These are phyloP conservation scores for Farysia itapuensis DNA, from an alignment of 1,284 basidiomycete species.

Conservation along the genomic window DNA sequence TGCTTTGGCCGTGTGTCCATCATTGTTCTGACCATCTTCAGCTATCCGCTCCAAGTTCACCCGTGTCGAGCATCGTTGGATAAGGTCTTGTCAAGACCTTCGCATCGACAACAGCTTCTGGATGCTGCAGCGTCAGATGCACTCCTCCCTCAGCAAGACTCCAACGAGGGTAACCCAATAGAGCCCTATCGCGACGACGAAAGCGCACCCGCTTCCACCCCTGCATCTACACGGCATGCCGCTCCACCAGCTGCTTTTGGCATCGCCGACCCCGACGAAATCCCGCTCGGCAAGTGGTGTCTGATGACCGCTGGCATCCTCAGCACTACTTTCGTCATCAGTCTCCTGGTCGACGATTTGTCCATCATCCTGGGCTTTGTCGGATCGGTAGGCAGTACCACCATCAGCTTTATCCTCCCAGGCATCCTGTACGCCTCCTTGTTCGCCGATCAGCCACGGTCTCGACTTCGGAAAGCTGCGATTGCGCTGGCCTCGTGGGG, in stretches of 20 bases:
- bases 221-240: neutral
- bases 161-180: slow-evolving; percentile 9
- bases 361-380: slow-evolving; percentile 74
- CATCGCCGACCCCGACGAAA: slow-evolving; percentile 12
- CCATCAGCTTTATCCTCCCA: slow-evolving; percentile 91
- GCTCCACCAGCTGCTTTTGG: neutral
- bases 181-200: slow-evolving; percentile 23
- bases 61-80: slow-evolving; percentile 91
- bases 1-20: slow-evolving; percentile 91
- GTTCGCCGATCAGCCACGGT: slow-evolving; percentile 24
- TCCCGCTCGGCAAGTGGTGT: slow-evolving; percentile 35
- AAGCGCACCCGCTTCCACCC: slow-evolving; percentile 1
- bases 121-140: slow-evolving; percentile 24
- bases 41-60: slow-evolving; percentile 69
- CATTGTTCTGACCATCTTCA: slow-evolving; percentile 70
- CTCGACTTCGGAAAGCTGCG: slow-evolving; percentile 21
- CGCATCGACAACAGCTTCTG: slow-evolving; percentile 21
- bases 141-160: neutral
- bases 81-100: slow-evolving; percentile 70
- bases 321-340: slow-evolving; percentile 44
- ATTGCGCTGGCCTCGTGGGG: slow-evolving; percentile 37
- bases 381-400: slow-evolving; percentile 93
- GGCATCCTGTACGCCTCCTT: slow-evolving; percentile 63
- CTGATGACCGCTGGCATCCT: slow-evolving; percentile 49
- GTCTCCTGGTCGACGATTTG: slow-evolving; percentile 53